Base-by-base conservation (phyloP, 2,329 filamentous ascomycete genomes). In the Fusarium sp. region DNA sequence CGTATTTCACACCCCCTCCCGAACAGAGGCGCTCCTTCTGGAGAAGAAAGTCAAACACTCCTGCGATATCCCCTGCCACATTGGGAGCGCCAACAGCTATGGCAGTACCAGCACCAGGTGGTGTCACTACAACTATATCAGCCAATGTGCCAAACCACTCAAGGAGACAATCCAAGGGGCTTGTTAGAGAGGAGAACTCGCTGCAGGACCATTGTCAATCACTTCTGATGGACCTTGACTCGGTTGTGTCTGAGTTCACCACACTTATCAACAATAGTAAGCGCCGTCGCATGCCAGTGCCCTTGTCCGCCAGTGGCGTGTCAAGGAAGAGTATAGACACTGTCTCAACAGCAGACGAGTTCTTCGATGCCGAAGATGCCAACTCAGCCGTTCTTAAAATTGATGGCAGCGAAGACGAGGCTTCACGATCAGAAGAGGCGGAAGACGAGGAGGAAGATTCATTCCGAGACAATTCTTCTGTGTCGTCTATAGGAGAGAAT, bases 181-280 rank as follows among this genome's bases (percentile, higher is more conserved):
- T 77, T 14, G 77, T 80, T 3, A 86, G 88, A 48, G 87, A 89
- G 39, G 90, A 93, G 77, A 88, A 88, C 62, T 91, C 89, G 63
- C 87, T 96, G 9, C 92, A 97, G 77, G 94, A 95, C 44, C 91
- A 97, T 78, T 94, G 96, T 77, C 90, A 94, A 81, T 91, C 93
- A 18, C 83, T 99, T n/a, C 86, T 98, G 7, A 90, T 88, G 20
- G 95, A 98, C 78, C 86, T 99, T 5, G 95, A 99, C 80, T 87
- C 89, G 13, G 94, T 97, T 6, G 92, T 98, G 0, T 83, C 88
- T 7, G 94, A 98, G 76, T 98, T 98, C 76, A 92, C 94, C 1
- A 85, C 87, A 15, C 85, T 99, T 15, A 88, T 98, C 60, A 84
- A 88, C 13, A 93, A 93, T 79, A 97, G 91, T 83, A 97, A 96